Conservation (phyloP, 108 stramenopile genomes). For the Mediolabrus comicus region DNA sequence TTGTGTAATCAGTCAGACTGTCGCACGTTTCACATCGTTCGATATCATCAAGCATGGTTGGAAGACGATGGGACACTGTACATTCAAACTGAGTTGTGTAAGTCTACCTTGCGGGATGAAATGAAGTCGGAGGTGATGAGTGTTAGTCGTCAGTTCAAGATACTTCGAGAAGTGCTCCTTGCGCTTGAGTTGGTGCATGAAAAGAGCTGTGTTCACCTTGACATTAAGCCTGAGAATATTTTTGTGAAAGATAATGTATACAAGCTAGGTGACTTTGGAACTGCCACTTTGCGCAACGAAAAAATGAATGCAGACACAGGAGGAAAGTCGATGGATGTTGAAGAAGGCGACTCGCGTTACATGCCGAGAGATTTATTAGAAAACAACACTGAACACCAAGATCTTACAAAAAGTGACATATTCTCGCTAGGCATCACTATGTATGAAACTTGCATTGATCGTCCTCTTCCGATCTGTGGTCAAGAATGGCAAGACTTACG, state of each 20-base stretch:
- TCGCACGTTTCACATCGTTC: slow-evolving; percentile 48
- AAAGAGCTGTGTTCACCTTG: slow-evolving; percentile 59
- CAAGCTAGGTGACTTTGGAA: slow-evolving; percentile 75
- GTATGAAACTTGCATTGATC: slow-evolving; percentile 56
- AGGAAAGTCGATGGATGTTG: slow-evolving; percentile 31
- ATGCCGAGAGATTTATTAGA: slow-evolving; percentile 64
- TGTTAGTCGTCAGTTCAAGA: slow-evolving; percentile 25
- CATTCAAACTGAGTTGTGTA: slow-evolving; percentile 52
- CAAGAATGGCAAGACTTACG: slow-evolving; percentile 66
- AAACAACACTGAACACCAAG: slow-evolving; percentile 62
- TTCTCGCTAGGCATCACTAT: slow-evolving; percentile 70
- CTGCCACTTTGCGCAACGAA: slow-evolving; percentile 33
- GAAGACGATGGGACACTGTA: slow-evolving; percentile 49
- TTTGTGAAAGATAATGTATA: slow-evolving; percentile 58
- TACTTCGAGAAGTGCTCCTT: slow-evolving; percentile 55
- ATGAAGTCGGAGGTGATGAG: slow-evolving; percentile 13
- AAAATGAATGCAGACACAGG: slow-evolving; percentile 9
- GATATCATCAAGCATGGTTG: slow-evolving; percentile 54
- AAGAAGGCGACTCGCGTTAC: slow-evolving; percentile 74
- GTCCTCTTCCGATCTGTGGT: slow-evolving; percentile 50
- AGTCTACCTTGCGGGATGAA: slow-evolving; percentile 39
- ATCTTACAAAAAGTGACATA: slow-evolving; percentile 87
- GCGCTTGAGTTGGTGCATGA: slow-evolving; percentile 60
- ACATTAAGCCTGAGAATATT: slow-evolving; percentile 74
- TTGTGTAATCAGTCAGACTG: slow-evolving; percentile 43